A percentile compares a stretch with the other conserved stretches of the same genome.
Evolutionary conservation across 805 yeast genomes (phyloP).

Genomic region (Sugiyamaella americana): DNA sequence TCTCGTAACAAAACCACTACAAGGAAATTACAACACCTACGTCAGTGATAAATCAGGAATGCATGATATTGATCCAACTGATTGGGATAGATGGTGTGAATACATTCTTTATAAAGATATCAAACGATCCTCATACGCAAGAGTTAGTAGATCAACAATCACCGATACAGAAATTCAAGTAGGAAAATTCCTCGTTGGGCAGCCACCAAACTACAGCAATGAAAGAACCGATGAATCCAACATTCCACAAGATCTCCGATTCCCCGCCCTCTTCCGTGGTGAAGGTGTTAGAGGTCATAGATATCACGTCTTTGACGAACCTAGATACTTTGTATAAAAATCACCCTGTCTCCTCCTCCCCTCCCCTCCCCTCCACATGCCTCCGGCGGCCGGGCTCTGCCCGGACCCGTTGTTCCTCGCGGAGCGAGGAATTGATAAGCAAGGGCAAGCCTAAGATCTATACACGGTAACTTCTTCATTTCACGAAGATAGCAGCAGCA

Average conservation of each 20-base stretch:
- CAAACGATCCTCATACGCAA: constrained; percentile 86
- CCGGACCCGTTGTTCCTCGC: no score
- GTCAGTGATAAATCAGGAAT: constrained; percentile 79
- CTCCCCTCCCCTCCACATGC: no score
- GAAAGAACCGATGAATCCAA: constrained; percentile 48
- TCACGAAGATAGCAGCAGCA: no score
- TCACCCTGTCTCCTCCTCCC: no score
- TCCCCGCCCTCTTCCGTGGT: constrained; percentile 76
- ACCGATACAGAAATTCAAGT: constrained; percentile 97
- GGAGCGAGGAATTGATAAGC: no score
- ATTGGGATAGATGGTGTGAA: constrained; percentile 98
- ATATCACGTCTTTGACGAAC: constrained; percentile 93
- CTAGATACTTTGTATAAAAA: constrained; percentile 54
- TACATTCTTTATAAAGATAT: constrained; percentile 84
- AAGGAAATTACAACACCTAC: constrained; percentile 88
- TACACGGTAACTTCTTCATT: no score
- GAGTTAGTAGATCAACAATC: constrained; percentile 86
- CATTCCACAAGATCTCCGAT: constrained; percentile 57
- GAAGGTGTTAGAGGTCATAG: constrained; percentile 91
- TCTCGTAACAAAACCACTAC: constrained; percentile 77
- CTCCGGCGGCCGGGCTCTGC: no score
- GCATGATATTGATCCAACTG: constrained; percentile 89
- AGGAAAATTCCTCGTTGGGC: constrained; percentile 72
- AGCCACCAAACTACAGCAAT: constrained; percentile 46
- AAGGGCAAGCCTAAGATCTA: no score